Evolutionary conservation across 1,139 yeast genomes (phyloP).

Genomic region (Yamadazyma triangularis): DNA sequence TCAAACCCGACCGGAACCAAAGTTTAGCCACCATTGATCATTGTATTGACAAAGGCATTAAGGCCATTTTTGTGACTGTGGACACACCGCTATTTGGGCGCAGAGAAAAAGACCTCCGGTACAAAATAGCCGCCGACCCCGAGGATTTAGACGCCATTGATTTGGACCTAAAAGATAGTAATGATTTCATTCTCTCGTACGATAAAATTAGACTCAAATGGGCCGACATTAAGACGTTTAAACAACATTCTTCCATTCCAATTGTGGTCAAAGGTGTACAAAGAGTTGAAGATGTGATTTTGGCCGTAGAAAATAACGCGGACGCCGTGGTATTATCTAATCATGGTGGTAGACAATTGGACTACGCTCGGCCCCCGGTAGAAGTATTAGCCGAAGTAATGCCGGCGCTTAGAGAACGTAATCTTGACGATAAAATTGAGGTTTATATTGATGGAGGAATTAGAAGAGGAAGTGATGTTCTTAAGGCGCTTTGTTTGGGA

Average conservation of each 20-base stretch:
- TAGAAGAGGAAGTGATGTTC: constrained; percentile 45
- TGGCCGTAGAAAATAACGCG: constrained; percentile 39
- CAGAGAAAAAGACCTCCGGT: constrained; percentile 22
- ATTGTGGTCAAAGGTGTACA: constrained; percentile 48
- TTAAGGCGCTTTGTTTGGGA: constrained; percentile 49
- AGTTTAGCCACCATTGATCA: constrained; percentile 17
- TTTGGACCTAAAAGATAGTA: constrained; percentile 8
- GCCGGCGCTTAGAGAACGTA: constrained; percentile 28
- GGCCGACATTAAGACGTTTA: constrained; percentile 17
- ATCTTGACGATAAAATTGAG: constrained; percentile 30
- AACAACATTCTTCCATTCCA: constrained; percentile 18
- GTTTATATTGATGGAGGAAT: constrained; percentile 50
- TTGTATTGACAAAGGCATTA: constrained; percentile 22
- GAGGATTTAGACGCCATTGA: constrained; percentile 14
- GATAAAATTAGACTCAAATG: constrained; percentile 15
- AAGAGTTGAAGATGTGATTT: constrained; percentile 44
- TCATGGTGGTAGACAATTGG: constrained; percentile 52
- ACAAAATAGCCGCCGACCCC: constrained; percentile 13
- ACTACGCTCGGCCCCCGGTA: constrained; percentile 41
- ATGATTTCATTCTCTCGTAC: constrained; percentile 10
- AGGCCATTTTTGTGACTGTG: constrained; percentile 24
- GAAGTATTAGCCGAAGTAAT: constrained; percentile 42
- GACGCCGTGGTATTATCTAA: constrained; percentile 47
- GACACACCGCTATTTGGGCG: constrained; percentile 24
- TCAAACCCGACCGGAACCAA: constrained; percentile 28